Base-by-base conservation (phyloP, 176 grass and related monocot genomes). In the Hordeum marinum region DNA sequence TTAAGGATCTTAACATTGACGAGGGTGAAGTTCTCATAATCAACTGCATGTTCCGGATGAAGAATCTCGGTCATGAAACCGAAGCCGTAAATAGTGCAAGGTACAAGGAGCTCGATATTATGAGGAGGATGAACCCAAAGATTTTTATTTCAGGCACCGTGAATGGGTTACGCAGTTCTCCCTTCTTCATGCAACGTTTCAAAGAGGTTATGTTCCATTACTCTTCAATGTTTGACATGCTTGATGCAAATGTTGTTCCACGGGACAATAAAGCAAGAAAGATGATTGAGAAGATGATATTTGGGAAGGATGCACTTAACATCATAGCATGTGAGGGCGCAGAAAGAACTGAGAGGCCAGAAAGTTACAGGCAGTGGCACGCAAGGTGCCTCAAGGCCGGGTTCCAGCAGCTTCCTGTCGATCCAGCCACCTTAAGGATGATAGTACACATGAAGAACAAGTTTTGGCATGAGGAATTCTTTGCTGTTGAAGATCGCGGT, bases 221-320 rank as follows among this genome's bases (percentile, higher is more conserved):
- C 80, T 87, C 87, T 54, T 54, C 87, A 7, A 26, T 86, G 74
- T 92, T 92, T 46, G 87, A 92, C 83, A 81, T 92, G 87, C 74
- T 89, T 10, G 87, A 92, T 34, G 57, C 87, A 9, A 92, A 68
- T 62, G 76, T 87, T 76, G 70, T 77, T 76, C 87, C 84, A 13
- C 74, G 87, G 34, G 45, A 89, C 27, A 80, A 92, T 57, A 65
- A 86, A 20, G 42, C 63, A 27, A 90, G 88, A 24, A 50, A 39
- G 26, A 23, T 69, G 50, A 23, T 90, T 36, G 88, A 90, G 64
- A 79, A 37, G 52, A 79, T 25, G 3, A 11, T 63, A 20, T 82
- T 85, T 50, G 69, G 77, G 17, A 12, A 15, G 27, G 54, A 58
- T 11, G 69, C 70, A 17, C 29, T 90, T 18, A 90, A 90, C 21